Base-by-base conservation (phyloP, 2,329 filamentous ascomycete species). In the Parafenestella ontariensis region DNA sequence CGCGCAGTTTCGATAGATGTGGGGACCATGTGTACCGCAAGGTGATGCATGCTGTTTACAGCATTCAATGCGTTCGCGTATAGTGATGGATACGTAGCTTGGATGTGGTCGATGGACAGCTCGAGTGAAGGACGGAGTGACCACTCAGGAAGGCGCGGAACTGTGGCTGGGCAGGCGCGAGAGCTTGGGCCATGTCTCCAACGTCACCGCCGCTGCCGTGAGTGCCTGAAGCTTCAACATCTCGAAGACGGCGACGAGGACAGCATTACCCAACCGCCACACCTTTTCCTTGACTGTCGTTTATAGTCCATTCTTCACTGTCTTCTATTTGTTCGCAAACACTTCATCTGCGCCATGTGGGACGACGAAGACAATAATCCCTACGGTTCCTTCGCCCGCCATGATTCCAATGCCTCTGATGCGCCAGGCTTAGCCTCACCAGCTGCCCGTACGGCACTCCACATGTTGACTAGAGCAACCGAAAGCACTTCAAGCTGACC, bases 291-390 rank as follows among this genome's bases (percentile, higher is more conserved):
- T 40, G n/a, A 15, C 44, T 26, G 21, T 21, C 40, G 18, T 11
- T 15, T n/a, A 23, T 26, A 20, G 1, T 1, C 29, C 29, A 34
- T 13, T 15, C 21, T 3, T 24, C 21, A n/a, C 20, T 11, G 11
- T 23, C 23, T n/a, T 48, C 17, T 43, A 7, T 10, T 15, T 43
- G 7, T 8, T 28, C 43, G 33, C 13, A 48, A 8, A 44, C 28
- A 7, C 45, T 15, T 10, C 1, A 37, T 23, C 44, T 34, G 42
- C 65, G 55, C 68, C 65, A 98, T 98, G 94, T 98, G 94, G 94
- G 96, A 97, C 84, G 93, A 98, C 82, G 94, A 98, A 80, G 92
- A 98, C 74, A 98, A 98, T 79, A 98, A 98, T 76, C 94, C 94
- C 5, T 97, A 98, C 73, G 93, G 92, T 69, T 94, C 91, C 77